Conservation (phyloP, 306 rosid genomes). For the Amphicarpaea edgeworthii region DNA sequence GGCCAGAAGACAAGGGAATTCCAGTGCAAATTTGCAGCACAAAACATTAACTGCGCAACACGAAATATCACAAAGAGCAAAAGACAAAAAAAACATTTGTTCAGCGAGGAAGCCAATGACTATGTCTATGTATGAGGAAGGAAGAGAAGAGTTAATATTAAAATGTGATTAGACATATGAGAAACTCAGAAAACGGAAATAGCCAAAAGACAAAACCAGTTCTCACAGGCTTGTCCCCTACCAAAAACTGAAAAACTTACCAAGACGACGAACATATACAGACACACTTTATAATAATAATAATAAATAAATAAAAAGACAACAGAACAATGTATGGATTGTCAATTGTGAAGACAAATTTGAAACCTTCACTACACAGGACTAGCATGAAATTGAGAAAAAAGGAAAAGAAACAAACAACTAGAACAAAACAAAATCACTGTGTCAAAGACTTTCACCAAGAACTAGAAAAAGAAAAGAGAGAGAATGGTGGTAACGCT, state of each 20-base stretch:
- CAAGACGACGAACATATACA: conserved; percentile 55
- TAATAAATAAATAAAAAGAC: conserved; percentile 13
- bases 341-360: conserved; percentile 48
- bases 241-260: conserved; percentile 57
- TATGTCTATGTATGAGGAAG: conserved; percentile 47
- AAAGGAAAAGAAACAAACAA: conserved; percentile 2
- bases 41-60: conserved; percentile 45
- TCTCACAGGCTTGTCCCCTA: conserved; percentile 55
- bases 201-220: conserved; percentile 68
- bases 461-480: neutral
- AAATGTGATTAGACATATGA: conserved; percentile 34
- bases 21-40: conserved; percentile 37
- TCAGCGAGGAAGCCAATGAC: conserved; percentile 58
- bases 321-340: conserved; percentile 37
- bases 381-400: conserved; percentile 19
- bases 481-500: neutral
- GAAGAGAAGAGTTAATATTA: conserved; percentile 34
- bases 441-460: neutral
- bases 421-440: conserved; percentile 34
- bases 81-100: conserved; percentile 52
- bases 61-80: conserved; percentile 51
- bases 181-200: conserved; percentile 56
- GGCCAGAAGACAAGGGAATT: conserved; percentile 44
- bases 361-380: conserved; percentile 34
- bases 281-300: conserved; percentile 50